Percentiles rank a stretch among this genome's conserved stretches.
These are phyloP conservation scores for Mycena kentingensis DNA, from an alignment of 768 basidiomycete genomes.

Conservation along the genomic window DNA sequence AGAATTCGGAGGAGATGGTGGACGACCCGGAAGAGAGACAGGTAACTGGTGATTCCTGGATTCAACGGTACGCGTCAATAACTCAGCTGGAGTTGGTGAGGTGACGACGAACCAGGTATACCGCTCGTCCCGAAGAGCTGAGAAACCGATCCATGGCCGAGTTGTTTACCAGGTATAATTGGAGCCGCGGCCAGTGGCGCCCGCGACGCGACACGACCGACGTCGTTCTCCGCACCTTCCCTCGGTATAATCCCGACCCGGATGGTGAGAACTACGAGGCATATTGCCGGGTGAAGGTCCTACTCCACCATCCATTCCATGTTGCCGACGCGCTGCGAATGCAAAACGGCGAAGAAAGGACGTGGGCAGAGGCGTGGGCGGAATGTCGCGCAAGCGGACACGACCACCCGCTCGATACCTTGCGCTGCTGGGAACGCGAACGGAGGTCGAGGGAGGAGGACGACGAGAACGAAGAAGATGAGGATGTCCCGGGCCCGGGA, in stretches of 20 bases:
- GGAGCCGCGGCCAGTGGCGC: constrained; percentile 5
- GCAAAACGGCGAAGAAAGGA: too few relatives aligned
- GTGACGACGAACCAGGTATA: too few relatives aligned
- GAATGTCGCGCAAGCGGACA: not conserved
- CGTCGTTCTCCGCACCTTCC: constrained; percentile 12
- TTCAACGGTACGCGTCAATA: too few relatives aligned
- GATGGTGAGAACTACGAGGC: constrained; percentile 18
- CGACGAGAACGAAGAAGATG: constrained; percentile 10
- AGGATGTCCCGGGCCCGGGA: constrained; percentile 2
- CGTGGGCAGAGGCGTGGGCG: constrained; percentile 1
- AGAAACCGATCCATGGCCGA: constrained; percentile 1
- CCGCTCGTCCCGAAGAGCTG: not conserved
- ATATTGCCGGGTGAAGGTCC: constrained; percentile 20
- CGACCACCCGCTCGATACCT: constrained; percentile 1
- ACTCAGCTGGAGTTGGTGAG: too few relatives aligned
- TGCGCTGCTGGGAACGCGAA: not conserved
- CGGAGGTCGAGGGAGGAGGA: not conserved
- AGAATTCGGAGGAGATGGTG: not conserved
- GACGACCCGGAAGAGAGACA: not conserved
- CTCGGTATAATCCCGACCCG: constrained; percentile 21
- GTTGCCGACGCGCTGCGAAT: not conserved
- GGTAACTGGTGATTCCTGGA: constrained; percentile 13
- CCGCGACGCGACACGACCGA: not conserved
- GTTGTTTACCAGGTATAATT: constrained; percentile 3
- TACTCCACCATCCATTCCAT: constrained; percentile 25